Conservation (phyloP, 1,284 basidiomycete genomes). For the Cutaneotrichosporon arboriforme region DNA sequence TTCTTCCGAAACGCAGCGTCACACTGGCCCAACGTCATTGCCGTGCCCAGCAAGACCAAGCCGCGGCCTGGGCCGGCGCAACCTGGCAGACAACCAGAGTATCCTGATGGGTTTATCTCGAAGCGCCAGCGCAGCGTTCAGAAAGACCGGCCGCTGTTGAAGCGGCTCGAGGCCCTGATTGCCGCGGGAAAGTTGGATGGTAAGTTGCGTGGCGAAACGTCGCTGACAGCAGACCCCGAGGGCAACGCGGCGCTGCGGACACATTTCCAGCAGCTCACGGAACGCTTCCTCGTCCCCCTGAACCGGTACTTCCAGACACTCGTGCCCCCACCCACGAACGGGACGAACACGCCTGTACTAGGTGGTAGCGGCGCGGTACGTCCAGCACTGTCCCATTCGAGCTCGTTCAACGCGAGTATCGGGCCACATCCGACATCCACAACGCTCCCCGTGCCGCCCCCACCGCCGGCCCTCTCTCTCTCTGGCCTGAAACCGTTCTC, state of each 20-base stretch:
- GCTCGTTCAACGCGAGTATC: not conserved
- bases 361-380: too few relatives aligned
- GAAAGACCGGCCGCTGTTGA: constrained; percentile 69
- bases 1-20: constrained; percentile 81
- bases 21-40: constrained; percentile 83
- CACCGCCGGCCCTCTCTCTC: constrained; percentile 8
- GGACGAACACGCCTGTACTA: not conserved
- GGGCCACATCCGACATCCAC: constrained; percentile 9
- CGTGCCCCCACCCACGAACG: constrained; percentile 54
- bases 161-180: constrained; percentile 38
- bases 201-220: constrained; percentile 12
- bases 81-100: constrained; percentile 39
- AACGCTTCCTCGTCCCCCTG: constrained; percentile 81
- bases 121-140: constrained; percentile 78
- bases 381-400: not conserved
- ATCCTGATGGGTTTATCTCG: constrained; percentile 66
- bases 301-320: constrained; percentile 89
- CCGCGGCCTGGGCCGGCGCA: constrained; percentile 12
- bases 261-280: constrained; percentile 83
- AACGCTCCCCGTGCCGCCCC: constrained; percentile 2
- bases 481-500: constrained; percentile 67
- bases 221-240: constrained; percentile 36
- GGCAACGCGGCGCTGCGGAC: constrained; percentile 63
- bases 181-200: constrained; percentile 43
- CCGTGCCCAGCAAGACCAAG: constrained; percentile 30